phyloP scores from a whole-genome alignment of 2,329 filamentous ascomycete genomes.

The Gaeumannomyces tritici region DNA sequence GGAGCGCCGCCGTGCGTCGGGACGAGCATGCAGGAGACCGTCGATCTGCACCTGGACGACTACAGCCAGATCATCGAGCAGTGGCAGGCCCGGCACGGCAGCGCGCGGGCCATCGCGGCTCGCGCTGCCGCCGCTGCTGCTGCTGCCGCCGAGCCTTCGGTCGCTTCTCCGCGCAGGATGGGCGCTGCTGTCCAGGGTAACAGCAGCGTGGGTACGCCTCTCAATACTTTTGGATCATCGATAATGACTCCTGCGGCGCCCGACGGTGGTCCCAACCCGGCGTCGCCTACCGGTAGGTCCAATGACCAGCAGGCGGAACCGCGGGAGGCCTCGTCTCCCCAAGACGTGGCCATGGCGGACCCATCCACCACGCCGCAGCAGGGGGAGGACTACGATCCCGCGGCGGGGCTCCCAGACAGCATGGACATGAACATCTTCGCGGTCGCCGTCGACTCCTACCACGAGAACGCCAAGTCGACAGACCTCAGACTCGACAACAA shows the following conservation, averaged over 20 bases:
- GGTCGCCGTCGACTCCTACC: neutral
- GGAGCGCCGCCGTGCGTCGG: neutral
- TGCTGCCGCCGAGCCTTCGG: too few relatives aligned
- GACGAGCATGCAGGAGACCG: neutral
- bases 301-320: neutral
- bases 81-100: neutral
- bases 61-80: neutral
- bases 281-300: too few relatives aligned
- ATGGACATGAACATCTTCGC: neutral
- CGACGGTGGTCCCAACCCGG: too few relatives aligned
- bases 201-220: neutral
- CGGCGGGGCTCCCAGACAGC: neutral
- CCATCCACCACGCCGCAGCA: too few relatives aligned
- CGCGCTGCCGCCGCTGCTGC: too few relatives aligned
- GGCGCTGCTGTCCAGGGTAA: neutral
- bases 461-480: neutral
- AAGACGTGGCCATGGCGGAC: too few relatives aligned
- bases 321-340: too few relatives aligned
- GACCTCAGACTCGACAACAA: neutral
- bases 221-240: neutral
- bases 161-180: too few relatives aligned
- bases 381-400: neutral
- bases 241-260: neutral
- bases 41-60: neutral
- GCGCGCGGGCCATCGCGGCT: neutral